Percentiles rank a stretch among this genome's conserved stretches.
These are phyloP conservation scores for Protostelium mycophagum DNA, from an alignment of 78 protist species.

Conservation along the genomic window DNA sequence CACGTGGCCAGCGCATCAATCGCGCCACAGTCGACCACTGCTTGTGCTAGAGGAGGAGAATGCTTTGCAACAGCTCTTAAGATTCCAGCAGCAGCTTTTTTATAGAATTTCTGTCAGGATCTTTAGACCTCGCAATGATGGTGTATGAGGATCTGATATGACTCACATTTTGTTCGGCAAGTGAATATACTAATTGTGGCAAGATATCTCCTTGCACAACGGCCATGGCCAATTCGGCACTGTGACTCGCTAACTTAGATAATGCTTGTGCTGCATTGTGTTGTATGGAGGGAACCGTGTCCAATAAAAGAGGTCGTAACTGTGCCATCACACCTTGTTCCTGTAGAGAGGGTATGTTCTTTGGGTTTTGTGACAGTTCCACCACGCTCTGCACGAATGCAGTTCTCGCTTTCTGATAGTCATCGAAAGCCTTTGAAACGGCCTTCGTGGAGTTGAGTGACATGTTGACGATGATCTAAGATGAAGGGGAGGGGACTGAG, in stretches of 20 bases:
- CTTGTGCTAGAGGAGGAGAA: conserved; percentile 83
- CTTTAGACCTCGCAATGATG: neutral
- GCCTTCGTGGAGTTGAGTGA: conserved; percentile 1
- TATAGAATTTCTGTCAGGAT: conserved; percentile 59
- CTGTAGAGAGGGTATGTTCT: conserved; percentile 79
- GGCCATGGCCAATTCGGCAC: conserved; percentile 83
- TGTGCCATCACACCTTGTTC: conserved; percentile 81
- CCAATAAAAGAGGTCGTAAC: conserved; percentile 82
- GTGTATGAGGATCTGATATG: neutral
- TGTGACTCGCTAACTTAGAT: conserved; percentile 79
- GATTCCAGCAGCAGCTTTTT: conserved; percentile 89
- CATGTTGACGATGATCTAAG: too few relatives aligned
- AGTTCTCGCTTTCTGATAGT: conserved; percentile 78
- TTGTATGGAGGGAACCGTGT: conserved; percentile 82
- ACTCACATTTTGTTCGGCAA: conserved; percentile 71
- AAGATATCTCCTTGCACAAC: conserved; percentile 83
- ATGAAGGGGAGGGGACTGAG: too few relatives aligned
- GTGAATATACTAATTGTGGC: conserved; percentile 83
- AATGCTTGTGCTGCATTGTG: conserved; percentile 40
- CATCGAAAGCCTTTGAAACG: conserved; percentile 68
- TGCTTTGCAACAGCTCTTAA: conserved; percentile 85
- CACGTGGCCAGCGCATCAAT: conserved; percentile 77
- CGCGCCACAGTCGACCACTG: conserved; percentile 85
- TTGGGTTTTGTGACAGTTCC: conserved; percentile 77
- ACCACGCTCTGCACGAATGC: conserved; percentile 89